Evolutionary conservation across 805 yeast genomes (phyloP).

Genomic region (Myxozyma neglecta): DNA sequence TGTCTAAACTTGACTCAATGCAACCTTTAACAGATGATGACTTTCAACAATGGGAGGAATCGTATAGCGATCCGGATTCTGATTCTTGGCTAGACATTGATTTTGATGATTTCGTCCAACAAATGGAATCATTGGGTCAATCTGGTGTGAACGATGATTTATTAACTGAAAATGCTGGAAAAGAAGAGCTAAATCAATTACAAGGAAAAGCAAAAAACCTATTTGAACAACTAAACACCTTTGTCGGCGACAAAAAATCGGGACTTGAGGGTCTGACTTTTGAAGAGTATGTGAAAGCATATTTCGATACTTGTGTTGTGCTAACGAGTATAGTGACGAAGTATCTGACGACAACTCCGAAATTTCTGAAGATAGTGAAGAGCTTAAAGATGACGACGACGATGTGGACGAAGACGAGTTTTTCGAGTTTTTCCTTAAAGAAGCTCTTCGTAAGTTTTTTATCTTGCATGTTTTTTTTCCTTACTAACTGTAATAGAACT

Average conservation of each 20-base stretch:
- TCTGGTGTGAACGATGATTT: neutral
- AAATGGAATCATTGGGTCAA: slow-evolving; percentile 13
- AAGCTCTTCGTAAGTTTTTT: slow-evolving; percentile 46
- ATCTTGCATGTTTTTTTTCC: neutral
- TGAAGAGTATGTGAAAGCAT: slow-evolving; percentile 16
- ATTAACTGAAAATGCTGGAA: neutral
- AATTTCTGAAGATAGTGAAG: slow-evolving; percentile 21
- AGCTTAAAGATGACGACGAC: slow-evolving; percentile 53
- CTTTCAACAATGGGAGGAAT: slow-evolving; percentile 32
- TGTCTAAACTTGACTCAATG: neutral
- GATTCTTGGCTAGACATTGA: slow-evolving; percentile 34
- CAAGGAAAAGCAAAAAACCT: neutral
- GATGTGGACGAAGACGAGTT: slow-evolving; percentile 64
- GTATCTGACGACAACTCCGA: slow-evolving; percentile 22
- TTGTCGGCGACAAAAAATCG: slow-evolving; percentile 23
- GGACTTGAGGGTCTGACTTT: slow-evolving; percentile 30
- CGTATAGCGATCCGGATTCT: slow-evolving; percentile 22
- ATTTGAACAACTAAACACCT: slow-evolving; percentile 11
- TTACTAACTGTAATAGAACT: slow-evolving; percentile 37
- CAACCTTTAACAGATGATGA: slow-evolving; percentile 20
- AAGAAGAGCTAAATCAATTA: slow-evolving; percentile 3
- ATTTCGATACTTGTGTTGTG: neutral
- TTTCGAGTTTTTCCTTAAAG: slow-evolving; percentile 59
- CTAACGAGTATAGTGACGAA: slow-evolving; percentile 17
- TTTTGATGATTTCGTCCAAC: slow-evolving; percentile 25